Evolutionary conservation across 2,329 filamentous ascomycete genomes (phyloP).

Genomic region (Alternaria rosae): DNA sequence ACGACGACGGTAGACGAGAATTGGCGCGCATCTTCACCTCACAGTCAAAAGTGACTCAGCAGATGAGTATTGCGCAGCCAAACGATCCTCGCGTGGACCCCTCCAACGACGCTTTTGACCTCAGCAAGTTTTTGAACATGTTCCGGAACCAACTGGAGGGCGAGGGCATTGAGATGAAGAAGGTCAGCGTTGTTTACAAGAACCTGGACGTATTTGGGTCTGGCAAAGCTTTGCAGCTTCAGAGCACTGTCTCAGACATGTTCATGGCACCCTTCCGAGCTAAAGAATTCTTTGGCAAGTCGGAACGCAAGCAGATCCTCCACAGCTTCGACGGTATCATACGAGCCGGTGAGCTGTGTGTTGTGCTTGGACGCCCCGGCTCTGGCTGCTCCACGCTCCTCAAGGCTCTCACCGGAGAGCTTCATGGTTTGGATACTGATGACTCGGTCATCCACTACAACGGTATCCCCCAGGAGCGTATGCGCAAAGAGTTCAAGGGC

Average conservation of each 20-base stretch:
- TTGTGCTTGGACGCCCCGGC: conserved; percentile 58
- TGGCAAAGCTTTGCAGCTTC: conserved; percentile 71
- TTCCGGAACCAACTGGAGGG: conserved; percentile 60
- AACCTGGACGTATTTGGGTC: conserved; percentile 72
- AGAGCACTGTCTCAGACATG: conserved; percentile 69
- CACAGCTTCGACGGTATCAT: conserved; percentile 62
- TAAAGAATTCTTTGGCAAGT: conserved; percentile 59
- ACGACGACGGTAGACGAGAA: conserved; percentile 34
- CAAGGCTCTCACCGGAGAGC: conserved; percentile 67
- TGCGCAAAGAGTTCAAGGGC: conserved; percentile 58
- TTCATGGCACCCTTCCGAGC: conserved; percentile 65
- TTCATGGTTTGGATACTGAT: conserved; percentile 64
- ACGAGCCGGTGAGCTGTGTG: conserved; percentile 58
- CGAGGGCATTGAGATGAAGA: conserved; percentile 62
- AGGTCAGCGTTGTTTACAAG: conserved; percentile 69
- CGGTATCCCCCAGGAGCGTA: conserved; percentile 55
- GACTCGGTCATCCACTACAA: conserved; percentile 68
- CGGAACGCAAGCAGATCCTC: conserved; percentile 63
- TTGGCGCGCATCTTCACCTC: conserved; percentile 35
- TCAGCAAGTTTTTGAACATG: conserved; percentile 61
- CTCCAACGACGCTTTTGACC: conserved; percentile 59
- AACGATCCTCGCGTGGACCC: conserved; percentile 63
- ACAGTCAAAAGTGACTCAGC: conserved; percentile 30
- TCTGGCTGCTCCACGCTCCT: conserved; percentile 71
- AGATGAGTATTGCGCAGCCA: conserved; percentile 34